Percentiles rank a stretch among this genome's conserved stretches.
Conservation (phyloP, 805 yeast species). For the Barnettozyma vustinii region DNA sequence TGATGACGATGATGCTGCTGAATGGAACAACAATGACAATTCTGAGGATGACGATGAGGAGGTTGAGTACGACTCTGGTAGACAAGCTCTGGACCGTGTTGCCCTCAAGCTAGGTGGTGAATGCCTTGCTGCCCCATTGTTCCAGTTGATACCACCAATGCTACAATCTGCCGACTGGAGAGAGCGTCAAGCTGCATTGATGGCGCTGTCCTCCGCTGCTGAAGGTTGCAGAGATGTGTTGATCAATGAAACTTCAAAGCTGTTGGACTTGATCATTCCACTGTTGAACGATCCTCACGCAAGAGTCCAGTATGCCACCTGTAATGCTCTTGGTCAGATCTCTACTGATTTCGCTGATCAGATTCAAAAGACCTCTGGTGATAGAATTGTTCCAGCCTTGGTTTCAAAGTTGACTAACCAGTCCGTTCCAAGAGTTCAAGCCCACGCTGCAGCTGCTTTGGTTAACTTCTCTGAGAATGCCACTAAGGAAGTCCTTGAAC, state of each 20-base stretch:
- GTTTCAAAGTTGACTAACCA: slow-evolving; percentile 70
- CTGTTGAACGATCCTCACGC: slow-evolving; percentile 82
- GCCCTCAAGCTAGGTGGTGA: slow-evolving; percentile 80
- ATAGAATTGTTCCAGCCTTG: slow-evolving; percentile 78
- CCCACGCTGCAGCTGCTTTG: slow-evolving; percentile 97
- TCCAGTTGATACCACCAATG: slow-evolving; percentile 84
- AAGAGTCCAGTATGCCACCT: slow-evolving; percentile 94
- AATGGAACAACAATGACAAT: slow-evolving; percentile 81
- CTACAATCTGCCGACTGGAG: slow-evolving; percentile 76
- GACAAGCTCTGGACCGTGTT: slow-evolving; percentile 91
- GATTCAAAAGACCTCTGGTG: slow-evolving; percentile 78
- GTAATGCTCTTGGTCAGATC: slow-evolving; percentile 95
- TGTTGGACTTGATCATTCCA: slow-evolving; percentile 82
- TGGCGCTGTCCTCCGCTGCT: slow-evolving; percentile 95
- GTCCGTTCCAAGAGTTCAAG: slow-evolving; percentile 88
- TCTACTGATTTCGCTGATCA: slow-evolving; percentile 92
- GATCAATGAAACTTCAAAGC: slow-evolving; percentile 72
- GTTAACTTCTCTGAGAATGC: slow-evolving; percentile 95
- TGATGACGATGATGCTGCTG: slow-evolving; percentile 82
- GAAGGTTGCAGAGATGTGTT: slow-evolving; percentile 94
- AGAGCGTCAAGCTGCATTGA: slow-evolving; percentile 92
- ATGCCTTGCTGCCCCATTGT: slow-evolving; percentile 77
- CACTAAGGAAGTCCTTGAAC: slow-evolving; percentile 78
- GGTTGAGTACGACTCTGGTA: slow-evolving; percentile 82
- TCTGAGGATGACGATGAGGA: slow-evolving; percentile 81